Evolutionary conservation across 2,329 filamentous ascomycete genomes (phyloP).

Genomic region (Blastomyces gilchristii): DNA sequence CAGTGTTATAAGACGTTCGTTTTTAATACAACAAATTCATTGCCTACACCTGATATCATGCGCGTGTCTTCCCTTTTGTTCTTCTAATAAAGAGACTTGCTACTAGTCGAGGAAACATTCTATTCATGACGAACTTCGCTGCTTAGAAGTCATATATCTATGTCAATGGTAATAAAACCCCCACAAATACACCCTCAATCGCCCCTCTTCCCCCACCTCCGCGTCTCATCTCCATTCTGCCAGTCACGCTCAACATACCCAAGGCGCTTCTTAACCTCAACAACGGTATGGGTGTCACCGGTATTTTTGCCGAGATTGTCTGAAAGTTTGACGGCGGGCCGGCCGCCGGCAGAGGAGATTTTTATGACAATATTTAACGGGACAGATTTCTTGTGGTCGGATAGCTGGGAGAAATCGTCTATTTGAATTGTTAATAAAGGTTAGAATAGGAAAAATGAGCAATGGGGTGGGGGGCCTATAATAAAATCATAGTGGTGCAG

Average conservation of each 20-base stretch:
- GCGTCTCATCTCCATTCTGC: slow-evolving; percentile 72
- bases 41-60: background rate
- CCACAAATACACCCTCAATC: slow-evolving; percentile 1
- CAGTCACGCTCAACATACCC: slow-evolving; percentile 81
- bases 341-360: slow-evolving; percentile 70
- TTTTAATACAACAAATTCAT: background rate
- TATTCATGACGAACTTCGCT: background rate
- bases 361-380: slow-evolving; percentile 98
- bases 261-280: slow-evolving; percentile 71
- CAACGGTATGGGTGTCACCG: slow-evolving; percentile 67
- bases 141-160: too few relatives aligned
- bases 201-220: slow-evolving; percentile 55
- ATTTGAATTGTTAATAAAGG: background rate
- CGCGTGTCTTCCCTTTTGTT: background rate
- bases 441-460: background rate
- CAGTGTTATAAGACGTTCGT: background rate
- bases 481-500: background rate
- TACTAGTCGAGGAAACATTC: background rate
- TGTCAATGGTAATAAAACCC: background rate
- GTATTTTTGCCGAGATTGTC: slow-evolving; percentile 93
- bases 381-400: slow-evolving; percentile 68
- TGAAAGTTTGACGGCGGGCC: slow-evolving; percentile 82
- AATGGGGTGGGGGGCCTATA: background rate
- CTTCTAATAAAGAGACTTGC: background rate
- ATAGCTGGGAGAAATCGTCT: slow-evolving; percentile 72